Evolutionary conservation across 1,284 basidiomycete species (phyloP), one percentile per base, ranked within the genome.

Genomic region (Fomes fomentarius): DNA sequence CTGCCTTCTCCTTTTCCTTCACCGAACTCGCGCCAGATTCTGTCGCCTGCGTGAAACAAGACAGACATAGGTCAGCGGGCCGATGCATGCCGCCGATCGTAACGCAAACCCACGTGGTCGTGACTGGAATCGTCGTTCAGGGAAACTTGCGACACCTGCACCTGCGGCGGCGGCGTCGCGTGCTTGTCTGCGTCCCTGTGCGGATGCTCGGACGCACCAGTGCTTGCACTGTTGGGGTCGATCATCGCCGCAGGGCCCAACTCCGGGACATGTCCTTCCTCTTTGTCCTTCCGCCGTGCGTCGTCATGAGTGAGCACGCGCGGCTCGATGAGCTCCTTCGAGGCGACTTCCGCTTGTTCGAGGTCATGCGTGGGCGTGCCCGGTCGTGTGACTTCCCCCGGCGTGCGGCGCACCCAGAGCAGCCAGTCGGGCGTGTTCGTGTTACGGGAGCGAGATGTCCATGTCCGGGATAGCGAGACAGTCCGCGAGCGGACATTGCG

Each of bases 401-500:
- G 66, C 6, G 64, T 35, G 28, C 72, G 74, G 14, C 73, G 74
- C 1, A 70, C 65, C 56, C 73, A 70, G 21, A 72, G 57, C 1
- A 82, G 58, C 84, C 84, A 86, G 37, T 85, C 84, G 1, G 80
- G 79, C 1, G 52, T 38, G 1, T 14, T 19, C 10, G 55, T 56
- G 14, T 60, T 52, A 10, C 64, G 63, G 5, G 63, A 60, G 9
- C 30, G 17, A 0, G 69, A 19, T 6, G 38, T 70, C 65, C 62
- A 66, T 4, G 70, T 71, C n/a, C 65, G 65, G 3, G 69, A 63
- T 21, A 73, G 50, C 19, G 69, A 70, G 21, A 71, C 47, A 0
- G 84, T 83, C 55, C 85, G 82, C 24, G 83, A 82, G 61, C 82
- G 83, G 0, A 93, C 80, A 17, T 79, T 83, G 46, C 83, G 81